These are phyloP conservation scores for Gliomastix tumulicola DNA, from an alignment of 2,329 filamentous ascomycete genomes.

Conservation along the genomic window DNA sequence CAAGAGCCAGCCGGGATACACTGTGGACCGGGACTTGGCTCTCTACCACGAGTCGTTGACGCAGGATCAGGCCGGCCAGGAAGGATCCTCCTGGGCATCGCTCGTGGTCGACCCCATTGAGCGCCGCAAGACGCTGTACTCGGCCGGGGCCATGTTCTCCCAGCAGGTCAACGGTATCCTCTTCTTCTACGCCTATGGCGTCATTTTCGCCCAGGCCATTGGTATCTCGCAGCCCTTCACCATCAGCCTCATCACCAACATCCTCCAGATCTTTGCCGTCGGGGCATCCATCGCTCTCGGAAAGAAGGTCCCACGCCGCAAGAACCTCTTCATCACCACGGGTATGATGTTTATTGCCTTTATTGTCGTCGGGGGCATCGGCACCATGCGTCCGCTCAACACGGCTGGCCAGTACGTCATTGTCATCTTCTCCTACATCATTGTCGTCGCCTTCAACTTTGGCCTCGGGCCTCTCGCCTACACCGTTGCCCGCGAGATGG, in stretches of 20 bases:
- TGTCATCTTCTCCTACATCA: slow-evolving; percentile 14
- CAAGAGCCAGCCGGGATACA: slow-evolving; percentile 15
- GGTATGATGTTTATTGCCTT: slow-evolving; percentile 19
- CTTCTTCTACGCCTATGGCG: slow-evolving; percentile 30
- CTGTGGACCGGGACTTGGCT: slow-evolving; percentile 8
- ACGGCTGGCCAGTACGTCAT: too few species aligned
- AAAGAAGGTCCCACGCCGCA: slow-evolving; percentile 24
- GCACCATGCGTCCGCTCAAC: slow-evolving; percentile 2
- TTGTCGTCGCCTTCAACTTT: slow-evolving; percentile 29
- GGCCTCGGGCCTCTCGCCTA: slow-evolving; percentile 25
- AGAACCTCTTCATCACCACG: slow-evolving; percentile 22
- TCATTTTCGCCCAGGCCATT: slow-evolving; percentile 27
- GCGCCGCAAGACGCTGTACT: slow-evolving; percentile 31
- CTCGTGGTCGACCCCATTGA: slow-evolving; percentile 31
- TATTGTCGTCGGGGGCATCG: slow-evolving; percentile 14
- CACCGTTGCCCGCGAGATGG: slow-evolving; percentile 29
- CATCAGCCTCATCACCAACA: slow-evolving; percentile 26
- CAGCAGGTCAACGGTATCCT: slow-evolving; percentile 36
- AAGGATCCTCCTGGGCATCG: slow-evolving; percentile 24
- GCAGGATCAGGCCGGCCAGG: slow-evolving; percentile 11
- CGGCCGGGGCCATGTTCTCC: slow-evolving; percentile 28
- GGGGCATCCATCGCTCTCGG: slow-evolving; percentile 20
- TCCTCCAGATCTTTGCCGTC: slow-evolving; percentile 26
- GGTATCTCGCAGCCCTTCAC: slow-evolving; percentile 25
- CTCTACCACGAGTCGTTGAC: slow-evolving; percentile 11